Evolutionary conservation across 495 filamentous ascomycete genomes (phyloP), one percentile per base, ranked within the genome.

Genomic region (Chaetomium fimeti): DNA sequence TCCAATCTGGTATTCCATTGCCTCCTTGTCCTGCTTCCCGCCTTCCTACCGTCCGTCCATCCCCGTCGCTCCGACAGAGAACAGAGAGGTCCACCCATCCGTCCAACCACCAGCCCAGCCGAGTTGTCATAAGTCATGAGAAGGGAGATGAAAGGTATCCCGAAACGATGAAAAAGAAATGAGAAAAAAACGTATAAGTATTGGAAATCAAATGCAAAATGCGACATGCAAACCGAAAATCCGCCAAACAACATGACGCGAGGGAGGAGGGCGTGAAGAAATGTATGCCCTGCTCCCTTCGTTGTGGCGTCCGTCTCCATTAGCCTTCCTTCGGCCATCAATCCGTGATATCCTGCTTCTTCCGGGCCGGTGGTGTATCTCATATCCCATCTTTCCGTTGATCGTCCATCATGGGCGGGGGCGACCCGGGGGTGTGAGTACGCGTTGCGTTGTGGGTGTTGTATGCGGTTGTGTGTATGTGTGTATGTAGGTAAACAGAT

Each of bases 111-210:
- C 16, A 47, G 32, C 43, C 43, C 43, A 47, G 12, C 16, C 15
- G 15, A 20, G n/a, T 47, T 55, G 42, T 60, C 57, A 36, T 60
- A 60, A 38, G 40, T 57, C 54, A 57, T 57, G 29, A 38, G 53
- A 58, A 58, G 22, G 11, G 13, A 25, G 55, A 58, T 22, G 6
- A 45, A 43, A 58, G 52, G 52, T 55, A 55, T 55, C 52, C 52
- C 52, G 11, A 49, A 55, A 32, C 16, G 28, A 16, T 36, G 52
- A 45, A 58, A 45, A 45, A 8, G 4, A 49, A 24, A 49, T 5
- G 12, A 6, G 8, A 36, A 9, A 47, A 57, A 42, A 18, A 57
- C 55, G 24, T 20, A 36, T 20, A 57, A 54, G 20, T 40, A 57
- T 5, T 25, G 45, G 52, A 16, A 61, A 4, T 24, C 18, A n/a